Conservation (phyloP, 2,329 filamentous ascomycete genomes). For the Cladophialophora yegresii region DNA sequence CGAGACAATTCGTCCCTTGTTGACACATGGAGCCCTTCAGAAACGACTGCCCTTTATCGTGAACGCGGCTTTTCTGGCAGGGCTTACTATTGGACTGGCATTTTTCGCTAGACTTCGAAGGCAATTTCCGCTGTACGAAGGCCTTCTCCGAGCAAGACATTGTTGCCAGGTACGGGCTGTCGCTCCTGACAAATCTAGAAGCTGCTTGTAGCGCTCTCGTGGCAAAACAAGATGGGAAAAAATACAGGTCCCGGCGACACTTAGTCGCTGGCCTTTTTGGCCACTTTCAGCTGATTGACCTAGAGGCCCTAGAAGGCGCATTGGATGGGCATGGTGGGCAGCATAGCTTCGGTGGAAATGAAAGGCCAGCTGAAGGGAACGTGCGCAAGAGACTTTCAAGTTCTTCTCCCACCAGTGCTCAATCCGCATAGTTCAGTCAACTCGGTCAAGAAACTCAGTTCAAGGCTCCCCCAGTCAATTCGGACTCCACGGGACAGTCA, state of each 20-base stretch:
- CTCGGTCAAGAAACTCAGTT: background rate
- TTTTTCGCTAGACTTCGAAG: constrained; percentile 42
- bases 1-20: constrained; percentile 45
- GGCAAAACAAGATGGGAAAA: background rate
- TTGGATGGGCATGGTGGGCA: background rate
- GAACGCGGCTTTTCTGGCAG: constrained; percentile 52
- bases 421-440: background rate
- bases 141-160: background rate
- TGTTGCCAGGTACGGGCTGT: background rate
- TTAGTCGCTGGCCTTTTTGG: background rate
- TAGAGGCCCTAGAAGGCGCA: background rate
- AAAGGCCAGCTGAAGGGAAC: background rate
- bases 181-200: background rate
- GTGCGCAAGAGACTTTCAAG: background rate
- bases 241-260: background rate
- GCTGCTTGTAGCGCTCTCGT: no score
- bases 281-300: background rate
- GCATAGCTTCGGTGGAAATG: background rate
- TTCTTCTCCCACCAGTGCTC: background rate
- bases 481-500: background rate
- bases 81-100: constrained; percentile 49
- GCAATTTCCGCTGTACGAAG: background rate
- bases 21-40: constrained; percentile 42
- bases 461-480: background rate
- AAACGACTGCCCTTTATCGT: constrained; percentile 51